Evolutionary conservation across 257 asterid species (phyloP).

Genomic region (Cynanchum wilfordii): DNA sequence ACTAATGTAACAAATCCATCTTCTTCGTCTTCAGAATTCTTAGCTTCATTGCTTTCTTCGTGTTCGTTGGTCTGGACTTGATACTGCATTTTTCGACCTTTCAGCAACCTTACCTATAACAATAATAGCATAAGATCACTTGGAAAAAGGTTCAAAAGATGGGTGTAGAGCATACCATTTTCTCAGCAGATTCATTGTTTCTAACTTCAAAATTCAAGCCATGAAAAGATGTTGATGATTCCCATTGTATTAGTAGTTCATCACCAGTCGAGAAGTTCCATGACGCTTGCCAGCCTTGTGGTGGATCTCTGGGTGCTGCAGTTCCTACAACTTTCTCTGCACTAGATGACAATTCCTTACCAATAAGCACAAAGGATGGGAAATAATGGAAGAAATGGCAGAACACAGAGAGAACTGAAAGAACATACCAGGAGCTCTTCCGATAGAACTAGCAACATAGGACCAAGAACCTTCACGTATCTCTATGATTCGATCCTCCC

Average conservation of each 20-base stretch:
- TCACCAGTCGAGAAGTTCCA: slow-evolving; percentile 78
- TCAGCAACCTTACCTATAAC: slow-evolving; percentile 55
- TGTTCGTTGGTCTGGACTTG: slow-evolving; percentile 32
- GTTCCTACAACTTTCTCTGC: slow-evolving; percentile 91
- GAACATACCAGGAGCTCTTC: slow-evolving; percentile 75
- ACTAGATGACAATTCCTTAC: slow-evolving; percentile 48
- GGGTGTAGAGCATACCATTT: slow-evolving; percentile 34
- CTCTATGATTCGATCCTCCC: slow-evolving; percentile 79
- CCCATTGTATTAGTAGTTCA: slow-evolving; percentile 49
- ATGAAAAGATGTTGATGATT: slow-evolving; percentile 30
- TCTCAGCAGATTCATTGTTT: slow-evolving; percentile 29
- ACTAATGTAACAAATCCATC: slow-evolving; percentile 59
- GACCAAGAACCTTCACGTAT: slow-evolving; percentile 90
- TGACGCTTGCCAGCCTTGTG: slow-evolving; percentile 59
- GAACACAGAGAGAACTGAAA: background rate
- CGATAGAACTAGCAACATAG: slow-evolving; percentile 73
- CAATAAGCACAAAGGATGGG: slow-evolving; percentile 17
- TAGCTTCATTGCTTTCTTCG: slow-evolving; percentile 7
- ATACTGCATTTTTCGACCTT: slow-evolving; percentile 74
- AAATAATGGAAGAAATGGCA: background rate
- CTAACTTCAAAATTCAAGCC: slow-evolving; percentile 42
- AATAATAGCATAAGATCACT: background rate
- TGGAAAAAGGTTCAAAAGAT: background rate
- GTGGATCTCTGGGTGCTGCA: slow-evolving; percentile 75
- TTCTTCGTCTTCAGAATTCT: slow-evolving; percentile 32